Base-by-base conservation (phyloP, 2,329 filamentous ascomycete species). In the Geosmithia putterillii region DNA sequence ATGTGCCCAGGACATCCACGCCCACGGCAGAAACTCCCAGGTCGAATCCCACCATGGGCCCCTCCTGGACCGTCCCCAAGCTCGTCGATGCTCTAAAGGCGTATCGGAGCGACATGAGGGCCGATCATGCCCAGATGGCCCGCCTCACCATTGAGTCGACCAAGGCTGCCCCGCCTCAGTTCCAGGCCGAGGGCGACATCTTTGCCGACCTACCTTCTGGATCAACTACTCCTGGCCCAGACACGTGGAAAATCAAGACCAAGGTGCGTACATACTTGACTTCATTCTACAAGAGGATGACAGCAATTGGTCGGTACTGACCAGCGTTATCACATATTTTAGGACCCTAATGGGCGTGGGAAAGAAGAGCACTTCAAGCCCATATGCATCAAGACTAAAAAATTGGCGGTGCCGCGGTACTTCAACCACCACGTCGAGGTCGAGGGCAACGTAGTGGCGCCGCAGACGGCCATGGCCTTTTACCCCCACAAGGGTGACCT, bases 361-460 rank as follows among this genome's bases (percentile, higher is more conserved):
- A 41, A 22, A 44, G 64, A 68, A 44, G 54, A 59, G 42, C 58
- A 63, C 20, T 65, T 66, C 46, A 50, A 54, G 3, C 63, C 71
- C 4, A 52, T 63, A n/a, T 60, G 65, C 49, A 66, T 75, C 48
- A 69, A 69, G 49, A 70, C 72, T 2, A 62, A 69, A 44, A 66
- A 64, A 48, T 63, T 69, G 18, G 62, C 67, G n/a, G 74, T 76
- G 8, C 75, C 75, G n/a, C 60, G 61, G 21, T 79, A 79, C 51
- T 63, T 70, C 23, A 78, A 76, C 48, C 75, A 79, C 50, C 73
- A 78, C 46, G 70, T 78, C 34, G 71, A 76, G 52, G 75, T 79
- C 42, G 66, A 63, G 52, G 76, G 73, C 53, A 79, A 78, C 44
- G 69, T 79, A 32, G 62, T 78, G 23, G 74, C 74, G 0, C 73